These are phyloP conservation scores for Pseudonitzschia multiseries DNA, from an alignment of 108 stramenopile genomes.

Conservation along the genomic window DNA sequence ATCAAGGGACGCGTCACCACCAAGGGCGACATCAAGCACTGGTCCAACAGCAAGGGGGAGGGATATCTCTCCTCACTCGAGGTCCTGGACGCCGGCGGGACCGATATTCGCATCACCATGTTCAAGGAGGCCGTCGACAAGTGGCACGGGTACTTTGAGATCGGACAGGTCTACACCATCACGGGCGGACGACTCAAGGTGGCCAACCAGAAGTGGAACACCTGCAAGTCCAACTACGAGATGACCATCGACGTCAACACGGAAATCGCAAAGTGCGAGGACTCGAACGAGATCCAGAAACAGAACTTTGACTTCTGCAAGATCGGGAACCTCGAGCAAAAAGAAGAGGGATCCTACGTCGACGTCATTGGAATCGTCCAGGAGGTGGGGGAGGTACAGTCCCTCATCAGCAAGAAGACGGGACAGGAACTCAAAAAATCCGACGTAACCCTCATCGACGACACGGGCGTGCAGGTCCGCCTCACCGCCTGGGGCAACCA, in stretches of 20 bases:
- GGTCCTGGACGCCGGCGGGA: slow-evolving; percentile 82
- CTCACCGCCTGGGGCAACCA: slow-evolving; percentile 88
- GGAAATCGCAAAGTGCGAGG: slow-evolving; percentile 75
- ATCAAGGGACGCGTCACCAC: slow-evolving; percentile 86
- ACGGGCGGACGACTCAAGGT: slow-evolving; percentile 91
- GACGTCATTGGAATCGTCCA: slow-evolving; percentile 92
- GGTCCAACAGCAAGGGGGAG: slow-evolving; percentile 92
- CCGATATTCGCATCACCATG: slow-evolving; percentile 93
- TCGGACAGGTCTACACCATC: slow-evolving; percentile 91
- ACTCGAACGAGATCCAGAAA: slow-evolving; percentile 71
- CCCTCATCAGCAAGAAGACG: slow-evolving; percentile 76
- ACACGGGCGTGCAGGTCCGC: slow-evolving; percentile 84
- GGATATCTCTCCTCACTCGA: slow-evolving; percentile 87
- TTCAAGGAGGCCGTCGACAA: slow-evolving; percentile 96
- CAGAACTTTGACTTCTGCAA: slow-evolving; percentile 69
- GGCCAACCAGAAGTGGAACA: slow-evolving; percentile 93
- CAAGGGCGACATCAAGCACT: slow-evolving; percentile 88
- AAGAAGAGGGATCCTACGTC: slow-evolving; percentile 53
- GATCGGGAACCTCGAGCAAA: slow-evolving; percentile 70
- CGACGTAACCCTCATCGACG: slow-evolving; percentile 88
- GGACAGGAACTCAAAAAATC: slow-evolving; percentile 88
- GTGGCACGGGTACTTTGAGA: slow-evolving; percentile 80
- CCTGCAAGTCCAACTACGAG: slow-evolving; percentile 88
- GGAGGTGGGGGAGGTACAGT: slow-evolving; percentile 55
- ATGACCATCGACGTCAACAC: slow-evolving; percentile 92